These are phyloP conservation scores for Acacia pycnantha DNA, from an alignment of 331 rosid genomes.

Conservation along the genomic window DNA sequence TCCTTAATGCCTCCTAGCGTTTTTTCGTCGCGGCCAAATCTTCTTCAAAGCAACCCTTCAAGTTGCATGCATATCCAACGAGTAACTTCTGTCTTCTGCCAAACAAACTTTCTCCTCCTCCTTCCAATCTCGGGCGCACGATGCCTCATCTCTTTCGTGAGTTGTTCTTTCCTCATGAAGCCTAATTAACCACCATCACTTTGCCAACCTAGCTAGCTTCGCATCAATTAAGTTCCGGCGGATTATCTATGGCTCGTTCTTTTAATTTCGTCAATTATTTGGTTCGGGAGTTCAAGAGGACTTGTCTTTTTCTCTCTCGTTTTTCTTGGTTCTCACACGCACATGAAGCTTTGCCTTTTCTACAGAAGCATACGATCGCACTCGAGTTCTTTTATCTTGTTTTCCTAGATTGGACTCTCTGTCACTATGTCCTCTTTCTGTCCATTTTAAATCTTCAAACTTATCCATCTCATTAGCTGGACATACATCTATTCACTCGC, in stretches of 20 bases:
- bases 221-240: not conserved
- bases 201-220: not conserved
- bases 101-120: not conserved
- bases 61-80: not conserved
- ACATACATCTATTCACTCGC: not conserved
- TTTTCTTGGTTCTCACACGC: not conserved
- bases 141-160: not conserved
- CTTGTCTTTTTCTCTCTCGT: not conserved
- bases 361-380: not conserved
- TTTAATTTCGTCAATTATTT: not conserved
- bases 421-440: not conserved
- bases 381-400: not conserved
- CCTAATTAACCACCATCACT: not conserved
- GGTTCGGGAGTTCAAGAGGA: not conserved
- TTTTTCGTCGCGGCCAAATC: not conserved
- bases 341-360: not conserved
- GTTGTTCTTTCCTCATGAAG: not conserved
- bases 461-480: not conserved
- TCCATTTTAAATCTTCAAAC: not conserved
- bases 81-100: not conserved
- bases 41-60: not conserved
- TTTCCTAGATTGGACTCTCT: not conserved
- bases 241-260: not conserved
- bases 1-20: not conserved
- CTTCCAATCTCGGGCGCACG: not conserved